A percentile compares a stretch with the other conserved stretches of the same genome.
Conservation (phyloP, 2,329 filamentous ascomycete species). For the Ascosphaera aggregata region DNA sequence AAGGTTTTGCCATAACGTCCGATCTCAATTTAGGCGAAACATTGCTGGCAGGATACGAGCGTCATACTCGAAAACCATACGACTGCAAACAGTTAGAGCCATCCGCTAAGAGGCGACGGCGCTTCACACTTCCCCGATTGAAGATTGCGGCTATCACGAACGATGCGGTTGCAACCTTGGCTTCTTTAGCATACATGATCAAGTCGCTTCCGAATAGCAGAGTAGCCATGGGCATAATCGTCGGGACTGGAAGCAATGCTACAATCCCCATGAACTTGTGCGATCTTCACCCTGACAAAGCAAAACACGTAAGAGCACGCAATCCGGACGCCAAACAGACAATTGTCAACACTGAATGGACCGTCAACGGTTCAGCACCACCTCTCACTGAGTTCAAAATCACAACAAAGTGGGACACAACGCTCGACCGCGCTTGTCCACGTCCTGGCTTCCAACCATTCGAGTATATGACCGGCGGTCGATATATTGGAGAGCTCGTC, state of each 20-base stretch:
- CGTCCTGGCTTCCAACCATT: slow-evolving; percentile 57
- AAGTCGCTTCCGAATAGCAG: slow-evolving; percentile 36
- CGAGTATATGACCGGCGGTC: slow-evolving; percentile 63
- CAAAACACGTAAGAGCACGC: slow-evolving; percentile 25
- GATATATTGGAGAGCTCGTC: slow-evolving; percentile 55
- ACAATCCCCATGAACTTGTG: slow-evolving; percentile 47
- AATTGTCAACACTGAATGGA: slow-evolving; percentile 67
- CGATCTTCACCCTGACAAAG: slow-evolving; percentile 39
- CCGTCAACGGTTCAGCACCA: slow-evolving; percentile 49
- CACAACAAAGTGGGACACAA: slow-evolving; percentile 46
- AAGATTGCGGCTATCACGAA: slow-evolving; percentile 57
- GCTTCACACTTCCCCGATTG: slow-evolving; percentile 36
- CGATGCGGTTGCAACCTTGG: slow-evolving; percentile 56
- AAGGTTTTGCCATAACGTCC: slow-evolving; percentile 32
- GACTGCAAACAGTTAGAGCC: slow-evolving; percentile 15
- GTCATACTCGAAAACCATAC: slow-evolving; percentile 21
- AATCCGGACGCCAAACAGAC: slow-evolving; percentile 35
- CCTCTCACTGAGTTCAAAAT: slow-evolving; percentile 36
- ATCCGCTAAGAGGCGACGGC: slow-evolving; percentile 21
- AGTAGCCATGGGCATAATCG: slow-evolving; percentile 57
- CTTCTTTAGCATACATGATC: slow-evolving; percentile 52
- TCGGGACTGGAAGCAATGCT: slow-evolving; percentile 61
- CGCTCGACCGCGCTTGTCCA: slow-evolving; percentile 43
- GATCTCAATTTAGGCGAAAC: slow-evolving; percentile 31
- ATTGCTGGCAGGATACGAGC: slow-evolving; percentile 29